Evolutionary conservation across 2,329 filamentous ascomycete species (phyloP).

Genomic region (Tolypocladium ovalisporum): DNA sequence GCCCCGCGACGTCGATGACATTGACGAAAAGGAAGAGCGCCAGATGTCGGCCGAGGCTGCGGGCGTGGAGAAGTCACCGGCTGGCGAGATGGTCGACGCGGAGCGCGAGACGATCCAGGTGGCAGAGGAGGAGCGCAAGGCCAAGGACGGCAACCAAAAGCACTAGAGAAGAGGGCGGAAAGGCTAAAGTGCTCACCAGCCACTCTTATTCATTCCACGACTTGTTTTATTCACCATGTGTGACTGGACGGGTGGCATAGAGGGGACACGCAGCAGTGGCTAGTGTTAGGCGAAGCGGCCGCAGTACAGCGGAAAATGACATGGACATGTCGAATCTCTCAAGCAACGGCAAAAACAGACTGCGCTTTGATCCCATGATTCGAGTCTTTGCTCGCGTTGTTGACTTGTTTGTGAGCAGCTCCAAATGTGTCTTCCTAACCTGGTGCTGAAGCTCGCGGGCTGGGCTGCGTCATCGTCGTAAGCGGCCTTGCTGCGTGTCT

Average conservation of each 20-base stretch:
- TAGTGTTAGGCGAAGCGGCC: background rate
- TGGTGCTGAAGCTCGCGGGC: no score
- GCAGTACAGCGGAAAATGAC: background rate
- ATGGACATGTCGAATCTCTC: background rate
- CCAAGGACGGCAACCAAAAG: constrained; percentile 1
- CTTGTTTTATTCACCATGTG: background rate
- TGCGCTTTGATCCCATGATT: background rate
- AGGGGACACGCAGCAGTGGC: background rate
- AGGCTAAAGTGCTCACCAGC: background rate
- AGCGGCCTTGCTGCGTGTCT: background rate
- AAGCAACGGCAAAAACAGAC: background rate
- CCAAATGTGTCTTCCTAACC: no score
- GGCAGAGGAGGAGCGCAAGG: constrained; percentile 15
- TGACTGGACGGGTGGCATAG: background rate
- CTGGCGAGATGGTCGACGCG: constrained; percentile 42
- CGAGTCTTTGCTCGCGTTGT: background rate
- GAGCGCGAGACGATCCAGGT: constrained; percentile 34
- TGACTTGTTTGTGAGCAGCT: background rate
- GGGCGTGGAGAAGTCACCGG: constrained; percentile 35
- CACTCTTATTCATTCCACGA: background rate
- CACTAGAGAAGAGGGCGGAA: background rate
- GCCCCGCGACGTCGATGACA: constrained; percentile 79
- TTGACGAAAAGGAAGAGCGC: constrained; percentile 85
- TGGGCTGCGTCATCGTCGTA: constrained; percentile 4
- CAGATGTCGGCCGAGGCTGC: constrained; percentile 38